Evolutionary conservation across 164 flowering plant species (phyloP).

Genomic region (grape (Vitis vinifera)): DNA sequence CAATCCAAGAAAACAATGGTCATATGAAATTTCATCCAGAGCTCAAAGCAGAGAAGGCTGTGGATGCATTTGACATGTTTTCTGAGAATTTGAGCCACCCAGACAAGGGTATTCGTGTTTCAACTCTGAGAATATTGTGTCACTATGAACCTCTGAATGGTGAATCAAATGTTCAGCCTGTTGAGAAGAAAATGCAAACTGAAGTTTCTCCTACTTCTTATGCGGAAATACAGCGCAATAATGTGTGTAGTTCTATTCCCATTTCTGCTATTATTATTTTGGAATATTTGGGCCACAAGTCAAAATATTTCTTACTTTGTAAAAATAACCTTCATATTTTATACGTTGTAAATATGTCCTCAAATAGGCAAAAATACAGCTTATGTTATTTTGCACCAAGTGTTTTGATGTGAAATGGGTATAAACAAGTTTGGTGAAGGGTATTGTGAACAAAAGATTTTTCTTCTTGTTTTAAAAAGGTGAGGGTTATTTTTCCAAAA

Average conservation of each 20-base stretch:
- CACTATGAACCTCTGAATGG: slow-evolving; percentile 47
- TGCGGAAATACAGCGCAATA: slow-evolving; percentile 22
- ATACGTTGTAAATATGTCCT: too few relatives aligned
- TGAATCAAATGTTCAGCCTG: slow-evolving; percentile 26
- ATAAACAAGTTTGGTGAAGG: too few relatives aligned
- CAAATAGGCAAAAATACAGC: too few relatives aligned
- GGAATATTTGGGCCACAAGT: too few relatives aligned
- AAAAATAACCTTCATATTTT: too few relatives aligned
- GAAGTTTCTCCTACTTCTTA: slow-evolving; percentile 36
- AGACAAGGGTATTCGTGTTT: slow-evolving; percentile 61
- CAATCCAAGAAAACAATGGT: slow-evolving; percentile 19
- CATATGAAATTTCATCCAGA: slow-evolving; percentile 37
- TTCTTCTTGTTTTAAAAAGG: too few relatives aligned
- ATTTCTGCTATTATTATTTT: slow-evolving; percentile 2
- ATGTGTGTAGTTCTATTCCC: slow-evolving; percentile 33
- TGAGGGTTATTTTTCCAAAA: too few relatives aligned
- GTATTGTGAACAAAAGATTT: too few relatives aligned
- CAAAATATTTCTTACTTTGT: too few relatives aligned
- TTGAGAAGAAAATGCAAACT: slow-evolving; percentile 32
- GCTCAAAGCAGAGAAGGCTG: slow-evolving; percentile 37
- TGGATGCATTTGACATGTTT: slow-evolving; percentile 47
- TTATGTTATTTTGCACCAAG: not conserved
- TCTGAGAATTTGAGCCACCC: slow-evolving; percentile 63
- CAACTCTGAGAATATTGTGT: slow-evolving; percentile 77
- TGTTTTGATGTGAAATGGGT: not conserved